A percentile compares a stretch with the other conserved stretches of the same genome.
These are phyloP conservation scores for Alnus rubra DNA, from an alignment of 306 rosid genomes.

Conservation along the genomic window DNA sequence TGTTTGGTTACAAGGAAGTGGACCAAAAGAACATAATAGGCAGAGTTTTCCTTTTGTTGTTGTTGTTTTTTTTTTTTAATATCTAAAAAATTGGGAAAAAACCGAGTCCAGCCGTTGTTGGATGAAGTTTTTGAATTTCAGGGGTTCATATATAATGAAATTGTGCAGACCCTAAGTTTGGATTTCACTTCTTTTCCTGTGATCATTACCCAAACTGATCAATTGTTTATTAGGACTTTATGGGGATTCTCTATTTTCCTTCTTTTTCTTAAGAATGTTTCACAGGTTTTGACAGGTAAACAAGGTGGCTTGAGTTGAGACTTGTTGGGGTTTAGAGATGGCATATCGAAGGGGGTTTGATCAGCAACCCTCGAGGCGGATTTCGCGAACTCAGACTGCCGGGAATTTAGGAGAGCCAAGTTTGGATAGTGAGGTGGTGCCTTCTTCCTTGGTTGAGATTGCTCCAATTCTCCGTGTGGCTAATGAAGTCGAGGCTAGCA, in stretches of 20 bases:
- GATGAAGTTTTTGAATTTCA: not conserved
- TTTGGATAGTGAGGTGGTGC: slow-evolving; percentile 96
- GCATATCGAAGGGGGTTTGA: slow-evolving; percentile 73
- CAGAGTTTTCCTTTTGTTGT: not conserved
- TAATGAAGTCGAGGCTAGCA: slow-evolving; percentile 84
- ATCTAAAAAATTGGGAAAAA: not conserved
- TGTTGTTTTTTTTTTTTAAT: not conserved
- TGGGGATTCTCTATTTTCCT: slow-evolving; percentile 10
- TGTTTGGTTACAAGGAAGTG: not conserved
- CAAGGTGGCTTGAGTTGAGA: slow-evolving; percentile 27
- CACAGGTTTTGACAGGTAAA: slow-evolving; percentile 24
- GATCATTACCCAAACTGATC: not conserved
- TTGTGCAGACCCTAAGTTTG: slow-evolving; percentile 6
- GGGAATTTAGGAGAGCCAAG: slow-evolving; percentile 75
- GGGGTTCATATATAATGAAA: not conserved
- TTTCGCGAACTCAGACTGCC: slow-evolving; percentile 86
- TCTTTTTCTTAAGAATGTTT: slow-evolving; percentile 19
- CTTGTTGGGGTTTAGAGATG: slow-evolving; percentile 52
- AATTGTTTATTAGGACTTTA: not conserved
- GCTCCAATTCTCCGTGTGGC: slow-evolving; percentile 99
- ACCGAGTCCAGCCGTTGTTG: slow-evolving; percentile 5
- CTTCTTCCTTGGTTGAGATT: slow-evolving; percentile 81
- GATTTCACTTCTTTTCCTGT: slow-evolving; percentile 18
- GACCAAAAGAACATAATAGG: not conserved
- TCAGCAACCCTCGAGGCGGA: slow-evolving; percentile 66